phyloP scores from a whole-genome alignment of 2,329 filamentous ascomycete genomes.

The Penicillium fuscoglaucum region DNA sequence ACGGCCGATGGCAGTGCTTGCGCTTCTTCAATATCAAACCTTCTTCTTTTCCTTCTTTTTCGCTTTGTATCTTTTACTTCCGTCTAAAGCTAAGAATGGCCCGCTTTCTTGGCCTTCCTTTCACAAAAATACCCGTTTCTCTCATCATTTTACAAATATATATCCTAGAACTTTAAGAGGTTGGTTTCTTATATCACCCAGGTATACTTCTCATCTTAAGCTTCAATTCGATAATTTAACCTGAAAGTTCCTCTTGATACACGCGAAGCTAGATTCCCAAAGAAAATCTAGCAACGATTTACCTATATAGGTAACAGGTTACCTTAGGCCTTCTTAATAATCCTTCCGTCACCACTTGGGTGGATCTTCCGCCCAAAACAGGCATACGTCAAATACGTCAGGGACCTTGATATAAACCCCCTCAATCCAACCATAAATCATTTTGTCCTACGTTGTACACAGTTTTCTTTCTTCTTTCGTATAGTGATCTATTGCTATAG shows the following conservation, averaged over 20 bases:
- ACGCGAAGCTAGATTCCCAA: no score
- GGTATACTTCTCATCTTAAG: not conserved
- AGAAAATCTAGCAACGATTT: no score
- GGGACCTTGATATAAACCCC: not conserved
- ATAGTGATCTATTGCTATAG: not conserved
- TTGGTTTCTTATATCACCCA: no score
- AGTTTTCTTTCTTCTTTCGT: not conserved
- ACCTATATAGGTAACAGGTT: not conserved
- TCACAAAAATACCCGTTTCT: no score
- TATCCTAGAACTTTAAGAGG: not conserved
- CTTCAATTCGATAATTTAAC: not conserved
- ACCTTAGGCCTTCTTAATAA: not conserved
- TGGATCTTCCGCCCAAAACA: conserved; percentile 1
- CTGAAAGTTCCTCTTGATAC: no score
- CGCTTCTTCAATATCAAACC: not conserved
- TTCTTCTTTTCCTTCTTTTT: no score
- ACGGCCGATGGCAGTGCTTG: not conserved
- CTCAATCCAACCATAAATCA: not conserved
- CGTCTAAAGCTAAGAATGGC: not conserved
- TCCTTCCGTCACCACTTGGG: conserved; percentile 11
- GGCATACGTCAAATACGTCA: conserved; percentile 9
- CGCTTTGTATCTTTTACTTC: not conserved
- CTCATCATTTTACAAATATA: not conserved
- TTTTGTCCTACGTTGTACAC: not conserved
- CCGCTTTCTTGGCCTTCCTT: no score